Base-by-base conservation (phyloP, 257 asterid genomes). In the Petrea volubilis region DNA sequence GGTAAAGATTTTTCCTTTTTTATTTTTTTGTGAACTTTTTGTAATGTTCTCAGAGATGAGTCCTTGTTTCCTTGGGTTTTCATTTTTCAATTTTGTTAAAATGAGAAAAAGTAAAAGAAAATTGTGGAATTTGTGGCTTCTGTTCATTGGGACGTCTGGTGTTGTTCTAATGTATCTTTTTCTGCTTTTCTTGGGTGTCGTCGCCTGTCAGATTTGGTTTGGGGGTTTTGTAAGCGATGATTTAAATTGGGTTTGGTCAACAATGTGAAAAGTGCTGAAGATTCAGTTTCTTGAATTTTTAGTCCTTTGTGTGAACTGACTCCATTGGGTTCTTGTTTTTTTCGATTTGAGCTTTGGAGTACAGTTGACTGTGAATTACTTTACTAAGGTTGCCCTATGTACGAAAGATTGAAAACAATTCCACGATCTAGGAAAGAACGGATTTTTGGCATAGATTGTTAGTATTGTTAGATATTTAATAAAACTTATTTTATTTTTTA, bases 1-100 rank as follows among this genome's bases (percentile, higher is more conserved):
- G 97, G 98, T 93, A 71, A 77, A 2, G 6, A 34, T 4, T 17
- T 11, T 24, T 33, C 40, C 2, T 24, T 34, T 57, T 61, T 68
- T 33, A 59, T 46, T 28, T 21, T 33, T 29, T 1, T 74, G 20
- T 53, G 0, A 5, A 24, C 15, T 6, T 36, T 18, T 60, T 36
- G 18, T 10, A 20, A 6, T 31, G 28, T 27, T 20, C 12, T 64
- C 41, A 31, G 41, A 29, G 36, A 33, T 53, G 64, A 62, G 62
- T 8, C 31, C 46, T 7, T 49, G 51, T 4, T 53, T 4, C 18
- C 7, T 0, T 18, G 38, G 14, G 24, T 25, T 7, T 43, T 5
- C 3, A 38, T 31, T 13, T 1, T 5, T n/a, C 1, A 0, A n/a
- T 40, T 64, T 4, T 46, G 15, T 38, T 33, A 0, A n/a, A n/a